Base-by-base conservation (phyloP, 2,329 filamentous ascomycete species). In the Aspergillaceae sp. region DNA sequence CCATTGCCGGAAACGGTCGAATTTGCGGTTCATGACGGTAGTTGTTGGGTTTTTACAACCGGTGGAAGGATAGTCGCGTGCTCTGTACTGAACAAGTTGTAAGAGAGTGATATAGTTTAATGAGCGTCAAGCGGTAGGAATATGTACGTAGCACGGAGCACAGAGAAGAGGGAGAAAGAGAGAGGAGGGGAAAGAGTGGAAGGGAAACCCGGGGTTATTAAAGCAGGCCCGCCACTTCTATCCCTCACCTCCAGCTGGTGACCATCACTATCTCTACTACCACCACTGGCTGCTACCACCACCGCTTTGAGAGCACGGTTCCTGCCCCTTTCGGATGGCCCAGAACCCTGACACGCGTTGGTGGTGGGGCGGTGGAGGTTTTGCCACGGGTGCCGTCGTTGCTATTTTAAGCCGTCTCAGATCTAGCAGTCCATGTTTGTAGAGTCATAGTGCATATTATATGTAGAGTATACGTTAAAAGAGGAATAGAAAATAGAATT, bases 1-100 rank as follows among this genome's bases (percentile, higher is more conserved):
- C 91, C 91, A 97, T 84, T 97, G 91, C 74, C 91, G 94, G 75
- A 94, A 84, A 63, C 91, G 85, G 71, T 90, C 91, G 65, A 97
- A 82, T 67, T 94, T 95, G 76, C 94, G 95, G 70, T 81, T 83
- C 66, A 47, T 51, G 4, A 33, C 32, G 37, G 27, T 45, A 19
- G 33, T 48, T 33, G 40, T 41, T 40, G 41, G 19, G 19, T 19
- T 19, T 19, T 19, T 19, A 19, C 19, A 19, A 19, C 19, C 19
- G 19, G 19, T 19, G 19, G 19, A 19, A 19, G 19, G 19, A 19
- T 19, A 19, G 19, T 19, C 19, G 19, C 19, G 19, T 19, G 19
- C 19, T 19, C 19, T 19, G 19, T 19, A 19, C 19, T 19, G 19
- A 19, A 19, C 19, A 19, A 19, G 9, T 7, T 46, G 45, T 41